phyloP scores from a whole-genome alignment of 345 rosid genomes.

The Litchi chinensis region DNA sequence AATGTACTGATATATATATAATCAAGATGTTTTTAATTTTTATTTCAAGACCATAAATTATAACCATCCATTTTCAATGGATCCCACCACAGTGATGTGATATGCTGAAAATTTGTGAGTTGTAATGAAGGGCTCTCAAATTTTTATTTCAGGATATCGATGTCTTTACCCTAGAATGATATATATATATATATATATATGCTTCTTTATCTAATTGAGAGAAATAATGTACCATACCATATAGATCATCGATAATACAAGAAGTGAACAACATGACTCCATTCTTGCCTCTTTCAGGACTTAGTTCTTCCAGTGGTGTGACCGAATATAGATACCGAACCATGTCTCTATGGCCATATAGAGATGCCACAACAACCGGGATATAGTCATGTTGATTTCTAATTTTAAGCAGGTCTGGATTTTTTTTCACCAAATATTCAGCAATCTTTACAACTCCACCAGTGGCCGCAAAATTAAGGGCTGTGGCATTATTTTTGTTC shows the following conservation, averaged over 20 bases:
- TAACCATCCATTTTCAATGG: no score
- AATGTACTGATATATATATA: no score
- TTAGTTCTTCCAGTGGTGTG: conserved; percentile 47
- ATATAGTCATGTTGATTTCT: conserved; percentile 46
- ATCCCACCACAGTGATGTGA: no score
- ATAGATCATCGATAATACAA: conserved; percentile 63
- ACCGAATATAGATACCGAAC: conserved; percentile 55
- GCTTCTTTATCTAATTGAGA: not conserved
- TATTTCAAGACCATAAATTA: no score
- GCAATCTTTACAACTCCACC: conserved; percentile 69
- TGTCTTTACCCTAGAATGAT: no score
- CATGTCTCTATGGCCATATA: conserved; percentile 61
- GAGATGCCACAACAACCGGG: conserved; percentile 69
- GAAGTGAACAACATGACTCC: conserved; percentile 61
- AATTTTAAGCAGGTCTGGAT: conserved; percentile 40
- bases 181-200: no score
- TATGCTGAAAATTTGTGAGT: no score
- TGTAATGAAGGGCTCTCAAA: no score
- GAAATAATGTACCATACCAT: conserved; percentile 36
- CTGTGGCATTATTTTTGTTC: conserved; percentile 51
- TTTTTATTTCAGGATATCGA: no score
- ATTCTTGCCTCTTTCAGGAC: conserved; percentile 33
- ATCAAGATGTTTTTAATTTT: no score
- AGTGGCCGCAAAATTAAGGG: conserved; percentile 68
- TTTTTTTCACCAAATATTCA: conserved; percentile 48